Evolutionary conservation across 495 filamentous ascomycete species (phyloP).

Genomic region (Cairneyella variabilis): DNA sequence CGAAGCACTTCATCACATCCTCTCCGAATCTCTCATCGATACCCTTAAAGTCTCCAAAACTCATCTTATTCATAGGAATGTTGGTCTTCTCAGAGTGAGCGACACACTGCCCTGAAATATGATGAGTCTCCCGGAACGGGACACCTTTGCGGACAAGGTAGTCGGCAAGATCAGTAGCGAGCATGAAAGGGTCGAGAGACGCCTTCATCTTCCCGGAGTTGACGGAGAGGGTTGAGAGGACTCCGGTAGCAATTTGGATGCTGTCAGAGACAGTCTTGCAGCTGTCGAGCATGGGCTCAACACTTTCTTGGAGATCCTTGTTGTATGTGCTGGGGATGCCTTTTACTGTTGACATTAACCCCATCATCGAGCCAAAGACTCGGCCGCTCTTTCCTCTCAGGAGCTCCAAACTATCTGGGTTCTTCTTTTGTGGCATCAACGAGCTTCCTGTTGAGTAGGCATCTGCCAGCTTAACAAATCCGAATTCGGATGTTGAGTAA

Average conservation of each 20-base stretch:
- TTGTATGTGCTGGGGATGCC: slow-evolving; percentile 53
- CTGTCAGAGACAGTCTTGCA: slow-evolving; percentile 84
- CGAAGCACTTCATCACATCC: slow-evolving; percentile 70
- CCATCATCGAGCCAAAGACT: slow-evolving; percentile 76
- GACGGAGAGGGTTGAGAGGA: slow-evolving; percentile 43
- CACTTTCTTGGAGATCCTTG: slow-evolving; percentile 61
- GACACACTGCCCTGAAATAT: slow-evolving; percentile 37
- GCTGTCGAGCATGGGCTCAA: slow-evolving; percentile 83
- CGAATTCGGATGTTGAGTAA: slow-evolving; percentile 78
- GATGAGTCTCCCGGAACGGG: slow-evolving; percentile 19
- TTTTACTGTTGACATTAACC: slow-evolving; percentile 85
- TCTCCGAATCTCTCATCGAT: slow-evolving; percentile 72
- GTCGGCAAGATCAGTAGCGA: slow-evolving; percentile 61
- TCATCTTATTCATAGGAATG: slow-evolving; percentile 60
- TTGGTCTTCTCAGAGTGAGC: slow-evolving; percentile 55
- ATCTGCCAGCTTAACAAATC: slow-evolving; percentile 78
- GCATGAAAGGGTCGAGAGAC: slow-evolving; percentile 40
- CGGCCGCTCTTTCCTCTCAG: slow-evolving; percentile 83
- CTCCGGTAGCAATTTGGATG: slow-evolving; percentile 67
- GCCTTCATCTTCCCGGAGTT: slow-evolving; percentile 64
- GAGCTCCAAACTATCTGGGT: slow-evolving; percentile 79
- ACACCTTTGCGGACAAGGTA: slow-evolving; percentile 13
- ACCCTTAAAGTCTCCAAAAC: slow-evolving; percentile 51
- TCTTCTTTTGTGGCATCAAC: slow-evolving; percentile 78
- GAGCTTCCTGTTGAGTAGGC: slow-evolving; percentile 53